phyloP scores from a whole-genome alignment of 352 stramenopile genomes.

The Sclerospora graminicola region DNA sequence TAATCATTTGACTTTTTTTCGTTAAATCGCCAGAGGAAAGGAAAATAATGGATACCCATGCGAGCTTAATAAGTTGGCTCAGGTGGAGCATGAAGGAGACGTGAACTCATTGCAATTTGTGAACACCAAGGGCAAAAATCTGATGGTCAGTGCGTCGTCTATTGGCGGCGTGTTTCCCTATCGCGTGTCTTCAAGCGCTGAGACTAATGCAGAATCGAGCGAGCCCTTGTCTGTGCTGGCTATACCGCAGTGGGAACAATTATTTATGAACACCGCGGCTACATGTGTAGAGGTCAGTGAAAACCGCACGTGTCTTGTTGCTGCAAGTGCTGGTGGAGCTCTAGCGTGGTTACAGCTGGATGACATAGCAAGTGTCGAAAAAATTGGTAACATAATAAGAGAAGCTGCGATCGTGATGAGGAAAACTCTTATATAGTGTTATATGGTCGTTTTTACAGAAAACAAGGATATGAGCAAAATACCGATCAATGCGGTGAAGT shows the following conservation, averaged over 20 bases:
- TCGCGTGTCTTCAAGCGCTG: slow-evolving; percentile 20
- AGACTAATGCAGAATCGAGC: slow-evolving; percentile 1
- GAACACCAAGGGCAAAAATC: slow-evolving; percentile 25
- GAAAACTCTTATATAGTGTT: neutral
- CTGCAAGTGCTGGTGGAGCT: slow-evolving; percentile 37
- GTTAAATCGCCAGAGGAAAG: slow-evolving; percentile 4
- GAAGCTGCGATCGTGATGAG: neutral
- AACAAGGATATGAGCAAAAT: slow-evolving; percentile 44
- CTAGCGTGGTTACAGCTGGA: slow-evolving; percentile 65
- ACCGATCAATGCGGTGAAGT: slow-evolving; percentile 56
- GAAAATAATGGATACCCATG: slow-evolving; percentile 13
- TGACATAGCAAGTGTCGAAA: slow-evolving; percentile 32
- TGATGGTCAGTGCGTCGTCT: slow-evolving; percentile 55
- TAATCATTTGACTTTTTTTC: neutral
- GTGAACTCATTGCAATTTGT: slow-evolving; percentile 59
- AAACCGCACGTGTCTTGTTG: slow-evolving; percentile 35
- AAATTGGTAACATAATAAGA: slow-evolving; percentile 24
- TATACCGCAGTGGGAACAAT: slow-evolving; percentile 50
- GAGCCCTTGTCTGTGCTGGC: slow-evolving; percentile 11
- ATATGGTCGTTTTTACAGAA: slow-evolving; percentile 14
- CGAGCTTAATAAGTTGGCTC: slow-evolving; percentile 35
- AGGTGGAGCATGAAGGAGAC: slow-evolving; percentile 41
- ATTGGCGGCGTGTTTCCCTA: slow-evolving; percentile 37
- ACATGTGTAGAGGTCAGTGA: slow-evolving; percentile 54
- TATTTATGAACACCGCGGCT: slow-evolving; percentile 30